Percentiles rank a stretch among this genome's conserved stretches.
These are phyloP conservation scores for Vinca major DNA, from an alignment of 305 asterid species.

Conservation along the genomic window DNA sequence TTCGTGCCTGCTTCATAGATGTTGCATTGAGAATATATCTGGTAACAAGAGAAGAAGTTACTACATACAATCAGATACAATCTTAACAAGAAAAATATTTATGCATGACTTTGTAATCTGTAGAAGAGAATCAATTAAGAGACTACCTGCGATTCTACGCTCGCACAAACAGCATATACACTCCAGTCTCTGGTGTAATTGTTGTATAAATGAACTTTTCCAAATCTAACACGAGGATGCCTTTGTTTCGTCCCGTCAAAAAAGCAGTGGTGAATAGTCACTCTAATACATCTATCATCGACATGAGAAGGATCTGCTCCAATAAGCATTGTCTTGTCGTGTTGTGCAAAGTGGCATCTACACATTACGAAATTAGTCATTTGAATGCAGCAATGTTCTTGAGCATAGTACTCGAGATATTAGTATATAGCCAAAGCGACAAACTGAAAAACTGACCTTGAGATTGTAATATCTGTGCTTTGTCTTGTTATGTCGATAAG, in stretches of 20 bases:
- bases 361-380: not conserved
- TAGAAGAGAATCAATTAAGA: not conserved
- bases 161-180: conserved; percentile 80
- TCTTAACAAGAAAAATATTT: not conserved
- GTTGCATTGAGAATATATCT: conserved; percentile 38
- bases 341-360: conserved; percentile 70
- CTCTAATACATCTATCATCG: conserved; percentile 63
- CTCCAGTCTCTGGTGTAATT: conserved; percentile 73
- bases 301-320: conserved; percentile 66
- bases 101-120: not conserved
- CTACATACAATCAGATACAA: not conserved
- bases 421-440: not conserved
- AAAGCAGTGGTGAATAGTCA: conserved; percentile 89
- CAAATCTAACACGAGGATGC: conserved; percentile 89
- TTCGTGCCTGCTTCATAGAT: conserved; percentile 32
- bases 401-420: conserved; percentile 1
- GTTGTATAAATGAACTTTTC: conserved; percentile 77
- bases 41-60: conserved; percentile 9
- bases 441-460: conserved; percentile 45
- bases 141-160: conserved; percentile 84
- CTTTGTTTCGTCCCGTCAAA: conserved; percentile 82
- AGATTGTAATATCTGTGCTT: conserved; percentile 79
- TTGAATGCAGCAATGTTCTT: not conserved
- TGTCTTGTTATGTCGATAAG: conserved; percentile 61
- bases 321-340: conserved; percentile 72